Evolutionary conservation across 352 stramenopile species (phyloP).

Genomic region (Phytophthora tubulina): DNA sequence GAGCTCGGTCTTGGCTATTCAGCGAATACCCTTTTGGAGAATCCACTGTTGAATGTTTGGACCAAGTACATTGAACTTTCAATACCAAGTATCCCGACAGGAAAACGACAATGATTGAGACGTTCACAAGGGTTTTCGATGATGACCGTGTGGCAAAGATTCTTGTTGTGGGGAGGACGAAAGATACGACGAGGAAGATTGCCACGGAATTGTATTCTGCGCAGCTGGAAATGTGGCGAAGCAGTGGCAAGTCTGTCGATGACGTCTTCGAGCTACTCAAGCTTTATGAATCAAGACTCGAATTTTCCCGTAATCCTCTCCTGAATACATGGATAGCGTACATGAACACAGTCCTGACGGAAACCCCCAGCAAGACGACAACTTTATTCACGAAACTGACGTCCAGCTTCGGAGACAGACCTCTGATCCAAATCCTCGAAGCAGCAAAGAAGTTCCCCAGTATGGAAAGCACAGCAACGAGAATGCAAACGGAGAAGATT

Average conservation of each 20-base stretch:
- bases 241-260: background rate
- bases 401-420: background rate
- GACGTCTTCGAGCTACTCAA: background rate
- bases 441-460: background rate
- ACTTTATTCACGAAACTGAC: background rate
- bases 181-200: background rate
- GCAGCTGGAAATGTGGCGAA: conserved; percentile 6
- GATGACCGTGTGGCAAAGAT: background rate
- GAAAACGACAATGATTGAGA: conserved; percentile 9
- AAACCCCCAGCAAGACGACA: background rate
- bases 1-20: background rate
- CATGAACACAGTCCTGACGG: background rate
- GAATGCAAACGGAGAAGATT: background rate
- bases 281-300: background rate
- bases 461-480: background rate
- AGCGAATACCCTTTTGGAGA: background rate
- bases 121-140: background rate
- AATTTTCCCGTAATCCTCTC: background rate
- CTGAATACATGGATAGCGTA: conserved; percentile 1
- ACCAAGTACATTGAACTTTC: conserved; percentile 2
- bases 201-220: conserved; percentile 5
- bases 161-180: background rate
- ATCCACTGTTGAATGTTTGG: background rate
- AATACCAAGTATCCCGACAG: background rate
- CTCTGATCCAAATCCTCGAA: background rate